A percentile compares a stretch with the other conserved stretches of the same genome.
Evolutionary conservation across 1,284 basidiomycete genomes (phyloP).

Genomic region (Apiotrichum veenhuisii): DNA sequence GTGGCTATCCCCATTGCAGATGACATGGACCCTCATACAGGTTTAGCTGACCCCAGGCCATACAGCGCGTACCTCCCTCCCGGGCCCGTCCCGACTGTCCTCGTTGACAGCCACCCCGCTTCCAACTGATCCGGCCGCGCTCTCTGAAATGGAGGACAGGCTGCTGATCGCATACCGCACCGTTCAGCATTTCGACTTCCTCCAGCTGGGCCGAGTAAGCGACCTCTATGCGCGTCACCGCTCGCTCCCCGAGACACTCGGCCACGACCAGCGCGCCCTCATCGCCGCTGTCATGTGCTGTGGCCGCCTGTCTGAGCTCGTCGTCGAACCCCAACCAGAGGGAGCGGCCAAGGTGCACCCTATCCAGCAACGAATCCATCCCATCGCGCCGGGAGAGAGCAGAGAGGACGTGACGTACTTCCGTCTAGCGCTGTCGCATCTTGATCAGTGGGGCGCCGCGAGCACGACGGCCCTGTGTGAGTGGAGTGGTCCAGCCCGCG

Average conservation of each 20-base stretch:
- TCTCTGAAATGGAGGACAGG: constrained; percentile 16
- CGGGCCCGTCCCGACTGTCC: constrained; percentile 7
- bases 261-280: constrained; percentile 25
- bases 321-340: constrained; percentile 1
- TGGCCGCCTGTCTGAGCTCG: constrained; percentile 16
- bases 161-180: constrained; percentile 14
- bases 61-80: constrained; percentile 12
- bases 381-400: constrained; percentile 2
- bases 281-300: constrained; percentile 25
- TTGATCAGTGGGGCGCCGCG: constrained; percentile 22
- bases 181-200: constrained; percentile 20
- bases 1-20: background rate
- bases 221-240: constrained; percentile 24
- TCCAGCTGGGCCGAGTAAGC: constrained; percentile 4
- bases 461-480: constrained; percentile 28
- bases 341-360: constrained; percentile 6
- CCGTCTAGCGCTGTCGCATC: constrained; percentile 20
- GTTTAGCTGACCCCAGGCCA: constrained; percentile 12
- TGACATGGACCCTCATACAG: background rate
- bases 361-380: no score
- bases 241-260: constrained; percentile 21
- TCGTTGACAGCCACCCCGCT: constrained; percentile 2
- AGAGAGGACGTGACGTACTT: constrained; percentile 34
- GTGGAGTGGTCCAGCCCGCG: constrained; percentile 1
- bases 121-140: constrained; percentile 1